Conservation (phyloP, 2,329 filamentous ascomycete genomes). For the Pseudogymnoascus sp. region DNA sequence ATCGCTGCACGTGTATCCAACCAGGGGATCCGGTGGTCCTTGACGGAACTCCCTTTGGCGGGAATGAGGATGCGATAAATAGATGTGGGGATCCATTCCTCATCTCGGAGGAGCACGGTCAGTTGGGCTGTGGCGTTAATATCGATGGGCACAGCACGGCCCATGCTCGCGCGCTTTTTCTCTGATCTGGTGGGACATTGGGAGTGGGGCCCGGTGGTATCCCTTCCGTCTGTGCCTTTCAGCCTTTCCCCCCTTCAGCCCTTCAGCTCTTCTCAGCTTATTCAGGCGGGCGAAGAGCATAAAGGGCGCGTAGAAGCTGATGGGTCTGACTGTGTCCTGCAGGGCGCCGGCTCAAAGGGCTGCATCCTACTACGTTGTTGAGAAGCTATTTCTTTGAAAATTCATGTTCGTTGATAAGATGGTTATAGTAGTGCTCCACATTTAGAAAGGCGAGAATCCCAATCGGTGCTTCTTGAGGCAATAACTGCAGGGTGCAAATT, state of each 20-base stretch:
- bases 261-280: constrained; percentile 8
- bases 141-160: constrained; percentile 1
- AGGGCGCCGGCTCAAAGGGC: background rate
- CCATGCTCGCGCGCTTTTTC: constrained; percentile 2
- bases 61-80: background rate
- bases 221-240: background rate
- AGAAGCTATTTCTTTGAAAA: constrained; percentile 1
- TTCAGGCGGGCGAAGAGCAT: background rate
- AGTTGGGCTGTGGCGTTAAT: constrained; percentile 8
- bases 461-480: constrained; percentile 3
- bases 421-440: background rate
- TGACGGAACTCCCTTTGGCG: background rate
- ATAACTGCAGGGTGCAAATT: constrained; percentile 7
- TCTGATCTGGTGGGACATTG: constrained; percentile 8
- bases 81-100: constrained; percentile 6
- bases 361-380: background rate
- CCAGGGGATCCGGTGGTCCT: constrained; percentile 6
- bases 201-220: background rate
- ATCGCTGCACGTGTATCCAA: constrained; percentile 7
- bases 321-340: constrained; percentile 1
- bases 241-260: background rate
- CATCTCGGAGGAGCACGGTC: constrained; percentile 1
- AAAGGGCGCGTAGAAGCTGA: background rate
- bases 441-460: background rate
- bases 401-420: background rate